Evolutionary conservation across 352 stramenopile species (phyloP).

Genomic region (Globisporangium nodosum): DNA sequence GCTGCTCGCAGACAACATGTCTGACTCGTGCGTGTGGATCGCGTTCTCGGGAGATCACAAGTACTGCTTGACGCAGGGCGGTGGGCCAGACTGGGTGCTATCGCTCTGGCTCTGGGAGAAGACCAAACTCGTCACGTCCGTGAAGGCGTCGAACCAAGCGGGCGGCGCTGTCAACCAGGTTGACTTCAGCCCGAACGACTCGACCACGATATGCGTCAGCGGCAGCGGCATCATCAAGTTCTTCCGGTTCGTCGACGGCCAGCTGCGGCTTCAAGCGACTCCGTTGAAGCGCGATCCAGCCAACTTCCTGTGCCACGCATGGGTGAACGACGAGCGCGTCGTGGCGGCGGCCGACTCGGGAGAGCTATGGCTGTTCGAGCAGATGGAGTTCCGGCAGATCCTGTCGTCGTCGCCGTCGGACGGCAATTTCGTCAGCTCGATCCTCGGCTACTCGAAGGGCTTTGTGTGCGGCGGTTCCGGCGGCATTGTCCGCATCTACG

Average conservation of each 20-base stretch:
- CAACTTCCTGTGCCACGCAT: slow-evolving; percentile 89
- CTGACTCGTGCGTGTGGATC: slow-evolving; percentile 71
- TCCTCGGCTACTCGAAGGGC: slow-evolving; percentile 88
- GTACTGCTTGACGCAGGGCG: slow-evolving; percentile 86
- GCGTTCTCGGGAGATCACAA: slow-evolving; percentile 90
- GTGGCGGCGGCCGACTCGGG: slow-evolving; percentile 85
- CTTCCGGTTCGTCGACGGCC: slow-evolving; percentile 81
- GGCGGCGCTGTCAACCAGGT: slow-evolving; percentile 77
- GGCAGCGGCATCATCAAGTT: slow-evolving; percentile 89
- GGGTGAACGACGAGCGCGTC: slow-evolving; percentile 90
- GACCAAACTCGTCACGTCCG: slow-evolving; percentile 74
- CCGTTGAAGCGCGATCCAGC: slow-evolving; percentile 71
- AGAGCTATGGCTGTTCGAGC: slow-evolving; percentile 91
- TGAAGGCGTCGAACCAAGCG: slow-evolving; percentile 66
- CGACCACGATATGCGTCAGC: slow-evolving; percentile 80
- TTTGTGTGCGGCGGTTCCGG: slow-evolving; percentile 80
- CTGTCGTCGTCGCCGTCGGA: slow-evolving; percentile 70
- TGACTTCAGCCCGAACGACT: slow-evolving; percentile 88
- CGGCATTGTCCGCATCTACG: slow-evolving; percentile 75
- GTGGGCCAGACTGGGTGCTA: slow-evolving; percentile 86
- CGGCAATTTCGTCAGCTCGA: slow-evolving; percentile 72
- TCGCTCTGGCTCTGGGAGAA: slow-evolving; percentile 93
- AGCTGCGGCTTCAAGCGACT: slow-evolving; percentile 63
- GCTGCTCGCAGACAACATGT: slow-evolving; percentile 66
- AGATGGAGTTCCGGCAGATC: slow-evolving; percentile 87